A percentile compares a stretch with the other conserved stretches of the same genome.
Conservation (phyloP, 805 yeast species). For the Osmozyma mogii region DNA sequence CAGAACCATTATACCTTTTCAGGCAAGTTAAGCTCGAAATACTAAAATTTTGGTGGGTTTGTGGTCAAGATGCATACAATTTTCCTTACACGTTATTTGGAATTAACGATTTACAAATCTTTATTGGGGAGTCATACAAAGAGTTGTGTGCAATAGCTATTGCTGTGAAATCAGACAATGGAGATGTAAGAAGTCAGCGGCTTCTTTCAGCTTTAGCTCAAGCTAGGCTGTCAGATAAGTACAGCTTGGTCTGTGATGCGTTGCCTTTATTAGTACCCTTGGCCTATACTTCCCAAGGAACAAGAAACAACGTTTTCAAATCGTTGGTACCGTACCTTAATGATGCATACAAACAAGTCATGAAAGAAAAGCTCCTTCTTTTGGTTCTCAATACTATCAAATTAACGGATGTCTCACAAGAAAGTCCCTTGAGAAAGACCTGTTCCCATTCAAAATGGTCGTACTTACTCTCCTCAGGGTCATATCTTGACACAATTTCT, state of each 20-base stretch:
- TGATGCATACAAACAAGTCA: conserved; percentile 14
- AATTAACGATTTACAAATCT: conserved; percentile 19
- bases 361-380: conserved; percentile 15
- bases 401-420: conserved; percentile 33
- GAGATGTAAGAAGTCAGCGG: background rate
- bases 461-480: conserved; percentile 1
- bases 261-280: conserved; percentile 36
- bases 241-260: conserved; percentile 21
- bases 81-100: conserved; percentile 39
- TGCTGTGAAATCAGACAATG: conserved; percentile 13
- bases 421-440: conserved; percentile 6
- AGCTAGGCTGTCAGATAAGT: conserved; percentile 7
- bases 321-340: conserved; percentile 9
- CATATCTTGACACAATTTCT: background rate
- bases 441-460: conserved; percentile 2
- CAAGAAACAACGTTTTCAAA: conserved; percentile 23
- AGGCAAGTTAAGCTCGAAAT: conserved; percentile 9
- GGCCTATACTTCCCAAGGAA: conserved; percentile 34
- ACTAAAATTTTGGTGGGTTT: conserved; percentile 38
- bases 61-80: conserved; percentile 16
- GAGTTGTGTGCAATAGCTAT: conserved; percentile 32
- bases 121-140: conserved; percentile 24
- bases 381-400: conserved; percentile 30
- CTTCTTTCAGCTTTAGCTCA: conserved; percentile 10
- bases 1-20: background rate